phyloP scores from a whole-genome alignment of 225 moss, liverwort and hornwort genomes.

The Sphagnum contortum region DNA sequence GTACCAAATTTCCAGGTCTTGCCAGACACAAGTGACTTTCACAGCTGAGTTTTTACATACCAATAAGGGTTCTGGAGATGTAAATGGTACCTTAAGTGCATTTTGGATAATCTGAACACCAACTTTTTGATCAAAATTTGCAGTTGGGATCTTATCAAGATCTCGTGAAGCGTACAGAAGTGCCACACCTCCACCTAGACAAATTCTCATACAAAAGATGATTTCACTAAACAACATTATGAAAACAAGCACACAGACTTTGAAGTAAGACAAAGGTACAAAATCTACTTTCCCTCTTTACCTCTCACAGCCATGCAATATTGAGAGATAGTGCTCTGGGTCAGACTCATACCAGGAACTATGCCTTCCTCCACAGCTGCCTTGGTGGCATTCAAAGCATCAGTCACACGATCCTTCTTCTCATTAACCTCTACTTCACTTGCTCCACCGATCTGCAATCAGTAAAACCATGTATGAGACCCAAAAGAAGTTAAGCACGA shows the following conservation, averaged over 20 bases:
- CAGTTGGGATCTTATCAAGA: conserved; percentile 35
- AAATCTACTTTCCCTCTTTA: too few species aligned
- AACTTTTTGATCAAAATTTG: conserved; percentile 46
- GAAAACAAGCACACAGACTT: neutral
- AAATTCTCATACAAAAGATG: neutral
- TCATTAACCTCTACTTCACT: conserved; percentile 45
- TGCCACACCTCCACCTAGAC: conserved; percentile 42
- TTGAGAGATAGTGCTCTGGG: neutral
- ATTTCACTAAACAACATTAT: neutral
- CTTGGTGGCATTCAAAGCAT: conserved; percentile 53
- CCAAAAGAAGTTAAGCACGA: neutral
- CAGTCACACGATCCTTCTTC: conserved; percentile 53
- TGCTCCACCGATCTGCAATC: conserved; percentile 41
- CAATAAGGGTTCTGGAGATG: too few species aligned
- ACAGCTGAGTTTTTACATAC: too few species aligned
- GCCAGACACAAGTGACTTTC: too few species aligned
- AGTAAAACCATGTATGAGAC: neutral
- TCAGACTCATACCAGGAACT: conserved; percentile 26
- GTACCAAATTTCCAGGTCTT: too few species aligned
- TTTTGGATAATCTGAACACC: conserved; percentile 55
- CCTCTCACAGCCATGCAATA: too few species aligned
- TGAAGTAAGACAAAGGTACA: too few species aligned
- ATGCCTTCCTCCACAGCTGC: conserved; percentile 59
- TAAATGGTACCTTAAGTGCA: conserved; percentile 32
- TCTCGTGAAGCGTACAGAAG: conserved; percentile 34